Conservation (phyloP, 1,284 basidiomycete species). For the Hemileia vastatrix region DNA sequence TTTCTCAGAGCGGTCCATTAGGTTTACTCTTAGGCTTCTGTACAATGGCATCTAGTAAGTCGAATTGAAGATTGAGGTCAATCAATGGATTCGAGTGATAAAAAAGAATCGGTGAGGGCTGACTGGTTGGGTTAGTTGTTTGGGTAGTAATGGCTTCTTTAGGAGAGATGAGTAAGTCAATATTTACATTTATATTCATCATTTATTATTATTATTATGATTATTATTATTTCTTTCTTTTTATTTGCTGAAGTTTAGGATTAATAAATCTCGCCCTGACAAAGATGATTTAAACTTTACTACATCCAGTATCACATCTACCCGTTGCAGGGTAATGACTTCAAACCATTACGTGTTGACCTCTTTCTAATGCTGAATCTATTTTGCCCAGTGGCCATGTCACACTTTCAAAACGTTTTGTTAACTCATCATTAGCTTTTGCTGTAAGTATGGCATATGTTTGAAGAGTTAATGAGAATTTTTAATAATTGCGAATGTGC, state of each 20-base stretch:
- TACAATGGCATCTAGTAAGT: slow-evolving; percentile 9
- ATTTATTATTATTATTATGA: too few species aligned
- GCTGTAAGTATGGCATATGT: slow-evolving; percentile 27
- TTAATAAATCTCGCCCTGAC: background rate
- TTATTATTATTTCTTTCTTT: too few species aligned
- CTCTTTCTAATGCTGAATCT: too few species aligned
- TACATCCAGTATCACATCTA: slow-evolving; percentile 7
- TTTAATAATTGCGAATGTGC: slow-evolving; percentile 64
- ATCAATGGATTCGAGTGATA: background rate
- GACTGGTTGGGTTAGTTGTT: background rate
- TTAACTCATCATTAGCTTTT: slow-evolving; percentile 18
- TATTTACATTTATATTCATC: slow-evolving; percentile 38
- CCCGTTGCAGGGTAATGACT: slow-evolving; percentile 48
- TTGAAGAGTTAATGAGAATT: too few species aligned
- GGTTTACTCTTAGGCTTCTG: slow-evolving; percentile 13
- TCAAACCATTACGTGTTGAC: too few species aligned
- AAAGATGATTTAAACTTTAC: too few species aligned
- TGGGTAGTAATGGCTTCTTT: slow-evolving; percentile 19
- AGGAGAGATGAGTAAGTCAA: slow-evolving; percentile 14
- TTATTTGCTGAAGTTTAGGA: too few species aligned
- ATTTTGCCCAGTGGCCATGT: slow-evolving; percentile 20
- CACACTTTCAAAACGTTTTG: slow-evolving; percentile 14
- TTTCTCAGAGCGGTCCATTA: slow-evolving; percentile 13
- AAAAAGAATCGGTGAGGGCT: background rate
- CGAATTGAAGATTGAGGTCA: background rate